These are phyloP conservation scores for Vinca minor DNA, from an alignment of 257 asterid species.

Conservation along the genomic window DNA sequence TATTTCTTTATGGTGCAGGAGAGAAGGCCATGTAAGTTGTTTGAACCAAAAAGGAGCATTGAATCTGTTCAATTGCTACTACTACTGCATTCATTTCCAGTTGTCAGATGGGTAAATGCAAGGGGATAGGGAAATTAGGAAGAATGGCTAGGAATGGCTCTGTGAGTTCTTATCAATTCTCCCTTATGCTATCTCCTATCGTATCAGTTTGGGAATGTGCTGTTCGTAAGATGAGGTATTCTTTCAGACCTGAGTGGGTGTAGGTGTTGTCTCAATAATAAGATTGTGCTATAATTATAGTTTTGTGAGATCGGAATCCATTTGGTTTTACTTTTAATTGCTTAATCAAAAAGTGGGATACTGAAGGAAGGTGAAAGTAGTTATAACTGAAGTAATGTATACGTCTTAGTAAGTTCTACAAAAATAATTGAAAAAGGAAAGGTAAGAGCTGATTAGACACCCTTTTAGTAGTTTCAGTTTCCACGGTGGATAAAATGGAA, in stretches of 20 bases:
- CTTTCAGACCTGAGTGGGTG: constrained; percentile 96
- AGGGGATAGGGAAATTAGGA: constrained; percentile 34
- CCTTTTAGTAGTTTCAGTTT: constrained; percentile 20
- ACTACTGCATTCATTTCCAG: constrained; percentile 16
- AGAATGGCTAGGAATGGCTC: constrained; percentile 44
- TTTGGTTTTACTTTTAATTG: constrained; percentile 21
- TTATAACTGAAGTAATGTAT: constrained; percentile 31
- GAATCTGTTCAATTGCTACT: constrained; percentile 23
- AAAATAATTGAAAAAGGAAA: background rate
- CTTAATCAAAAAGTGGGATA: constrained; percentile 29
- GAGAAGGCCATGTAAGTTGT: constrained; percentile 35
- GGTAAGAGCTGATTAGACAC: constrained; percentile 15
- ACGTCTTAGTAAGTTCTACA: constrained; percentile 20
- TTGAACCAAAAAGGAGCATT: constrained; percentile 21
- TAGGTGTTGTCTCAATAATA: constrained; percentile 35
- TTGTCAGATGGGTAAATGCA: constrained; percentile 35
- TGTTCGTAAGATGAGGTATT: constrained; percentile 86
- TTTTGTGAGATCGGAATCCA: background rate
- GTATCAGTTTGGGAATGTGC: constrained; percentile 90
- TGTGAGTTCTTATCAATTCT: constrained; percentile 44
- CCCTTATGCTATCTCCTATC: constrained; percentile 68
- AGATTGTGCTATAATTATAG: constrained; percentile 11
- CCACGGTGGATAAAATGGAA: constrained; percentile 46
- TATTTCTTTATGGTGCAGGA: constrained; percentile 16
- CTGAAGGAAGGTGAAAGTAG: constrained; percentile 19